Percentiles rank a stretch among this genome's conserved stretches.
Evolutionary conservation across 768 basidiomycete species (phyloP).

Genomic region (Mycena galericulata): DNA sequence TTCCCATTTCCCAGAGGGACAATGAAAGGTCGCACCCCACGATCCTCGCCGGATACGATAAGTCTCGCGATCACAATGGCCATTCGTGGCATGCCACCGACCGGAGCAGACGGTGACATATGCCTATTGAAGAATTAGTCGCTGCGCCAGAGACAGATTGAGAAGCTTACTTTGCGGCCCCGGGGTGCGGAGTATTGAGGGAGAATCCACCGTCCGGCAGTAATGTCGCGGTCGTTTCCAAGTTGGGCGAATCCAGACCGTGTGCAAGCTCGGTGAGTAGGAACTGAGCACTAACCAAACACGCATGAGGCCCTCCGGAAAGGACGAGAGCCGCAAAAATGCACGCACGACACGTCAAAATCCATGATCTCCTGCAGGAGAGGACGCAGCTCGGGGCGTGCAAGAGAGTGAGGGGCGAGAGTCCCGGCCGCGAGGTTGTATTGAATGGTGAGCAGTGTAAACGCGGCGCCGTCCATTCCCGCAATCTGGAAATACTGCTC

Average conservation of each 20-base stretch:
- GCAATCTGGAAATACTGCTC: too few relatives aligned
- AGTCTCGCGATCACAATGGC: slow-evolving; percentile 18
- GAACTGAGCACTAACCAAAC: slow-evolving; percentile 1
- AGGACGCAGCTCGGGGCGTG: background rate
- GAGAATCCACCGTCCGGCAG: slow-evolving; percentile 59
- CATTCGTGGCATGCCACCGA: background rate
- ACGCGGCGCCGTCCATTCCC: slow-evolving; percentile 10
- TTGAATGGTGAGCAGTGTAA: slow-evolving; percentile 15
- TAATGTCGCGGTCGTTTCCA: slow-evolving; percentile 70
- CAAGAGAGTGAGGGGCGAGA: background rate
- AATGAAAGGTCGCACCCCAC: slow-evolving; percentile 16
- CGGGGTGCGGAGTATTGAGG: slow-evolving; percentile 66
- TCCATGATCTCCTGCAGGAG: slow-evolving; percentile 1
- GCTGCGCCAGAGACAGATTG: background rate
- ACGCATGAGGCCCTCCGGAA: background rate
- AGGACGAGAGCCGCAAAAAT: background rate
- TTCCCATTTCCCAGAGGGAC: slow-evolving; percentile 4
- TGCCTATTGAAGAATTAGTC: background rate
- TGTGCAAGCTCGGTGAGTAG: slow-evolving; percentile 51
- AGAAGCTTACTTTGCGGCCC: slow-evolving; percentile 65
- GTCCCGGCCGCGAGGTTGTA: slow-evolving; percentile 19
- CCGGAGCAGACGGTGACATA: slow-evolving; percentile 13
- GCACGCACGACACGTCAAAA: slow-evolving; percentile 13
- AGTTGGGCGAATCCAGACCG: slow-evolving; percentile 70
- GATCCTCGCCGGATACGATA: slow-evolving; percentile 1